A percentile compares a stretch with the other conserved stretches of the same genome.
phyloP scores from a whole-genome alignment of 2,329 filamentous ascomycete species.

The Penicillium palitans region DNA sequence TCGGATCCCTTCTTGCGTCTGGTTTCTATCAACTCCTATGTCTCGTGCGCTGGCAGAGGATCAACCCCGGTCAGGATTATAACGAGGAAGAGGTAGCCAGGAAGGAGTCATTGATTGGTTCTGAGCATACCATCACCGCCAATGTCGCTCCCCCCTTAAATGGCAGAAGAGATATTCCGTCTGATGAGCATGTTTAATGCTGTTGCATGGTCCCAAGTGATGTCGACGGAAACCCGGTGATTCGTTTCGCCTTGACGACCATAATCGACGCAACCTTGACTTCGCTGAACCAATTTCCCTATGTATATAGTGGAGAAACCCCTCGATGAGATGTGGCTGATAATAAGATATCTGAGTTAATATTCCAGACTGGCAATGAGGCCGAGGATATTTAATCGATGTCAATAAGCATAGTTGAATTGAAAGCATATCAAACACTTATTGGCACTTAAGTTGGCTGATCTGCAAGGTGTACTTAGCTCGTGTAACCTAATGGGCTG shows the following conservation, averaged over 20 bases:
- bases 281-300: neutral
- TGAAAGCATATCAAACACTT: neutral
- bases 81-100: constrained; percentile 33
- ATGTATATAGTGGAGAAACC: neutral
- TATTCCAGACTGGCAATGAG: neutral
- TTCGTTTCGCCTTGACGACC: neutral
- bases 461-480: neutral
- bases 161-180: neutral
- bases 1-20: constrained; percentile 50
- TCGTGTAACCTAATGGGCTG: neutral
- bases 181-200: constrained; percentile 9
- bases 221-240: no score
- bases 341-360: neutral
- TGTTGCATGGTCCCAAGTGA: neutral
- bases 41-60: constrained; percentile 45
- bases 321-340: neutral
- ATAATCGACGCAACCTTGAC: neutral
- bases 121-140: constrained; percentile 18
- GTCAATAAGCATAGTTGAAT: neutral
- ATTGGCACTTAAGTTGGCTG: neutral
- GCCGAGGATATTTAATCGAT: neutral
- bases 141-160: neutral
- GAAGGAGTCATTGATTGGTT: constrained; percentile 15
- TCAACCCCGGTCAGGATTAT: constrained; percentile 59
- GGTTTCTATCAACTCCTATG: constrained; percentile 53